A percentile compares a stretch with the other conserved stretches of the same genome.
Conservation (phyloP, 129 eudicot genomes). For the Heracleum sosnowskyi region DNA sequence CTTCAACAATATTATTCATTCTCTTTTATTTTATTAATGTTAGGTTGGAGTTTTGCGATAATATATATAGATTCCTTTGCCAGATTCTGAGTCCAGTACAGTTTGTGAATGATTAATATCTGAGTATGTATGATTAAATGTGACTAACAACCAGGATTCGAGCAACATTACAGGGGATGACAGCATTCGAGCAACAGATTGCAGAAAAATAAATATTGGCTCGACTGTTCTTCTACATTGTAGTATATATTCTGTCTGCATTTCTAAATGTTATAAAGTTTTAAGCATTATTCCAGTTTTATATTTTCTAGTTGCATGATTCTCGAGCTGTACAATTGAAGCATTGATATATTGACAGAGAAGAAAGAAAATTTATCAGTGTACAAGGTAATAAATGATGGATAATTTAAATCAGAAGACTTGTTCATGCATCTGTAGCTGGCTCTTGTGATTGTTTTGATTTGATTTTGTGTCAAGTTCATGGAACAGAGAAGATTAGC, state of each 20-base stretch:
- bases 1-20: background rate
- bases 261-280: background rate
- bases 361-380: background rate
- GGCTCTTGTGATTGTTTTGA: no score
- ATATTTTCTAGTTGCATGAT: no score
- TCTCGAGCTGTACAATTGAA: no score
- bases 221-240: background rate
- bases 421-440: no score
- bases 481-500: no score
- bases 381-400: no score
- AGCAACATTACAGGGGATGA: background rate
- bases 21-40: background rate
- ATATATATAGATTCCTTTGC: background rate
- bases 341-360: background rate
- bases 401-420: no score
- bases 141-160: background rate
- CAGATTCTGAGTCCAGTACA: background rate
- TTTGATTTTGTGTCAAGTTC: no score
- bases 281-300: background rate
- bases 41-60: background rate
- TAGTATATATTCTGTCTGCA: background rate
- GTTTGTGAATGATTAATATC: background rate
- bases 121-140: background rate
- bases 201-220: background rate
- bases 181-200: background rate